Conservation (phyloP, 768 basidiomycete species). For the Naganishia friedmannii region DNA sequence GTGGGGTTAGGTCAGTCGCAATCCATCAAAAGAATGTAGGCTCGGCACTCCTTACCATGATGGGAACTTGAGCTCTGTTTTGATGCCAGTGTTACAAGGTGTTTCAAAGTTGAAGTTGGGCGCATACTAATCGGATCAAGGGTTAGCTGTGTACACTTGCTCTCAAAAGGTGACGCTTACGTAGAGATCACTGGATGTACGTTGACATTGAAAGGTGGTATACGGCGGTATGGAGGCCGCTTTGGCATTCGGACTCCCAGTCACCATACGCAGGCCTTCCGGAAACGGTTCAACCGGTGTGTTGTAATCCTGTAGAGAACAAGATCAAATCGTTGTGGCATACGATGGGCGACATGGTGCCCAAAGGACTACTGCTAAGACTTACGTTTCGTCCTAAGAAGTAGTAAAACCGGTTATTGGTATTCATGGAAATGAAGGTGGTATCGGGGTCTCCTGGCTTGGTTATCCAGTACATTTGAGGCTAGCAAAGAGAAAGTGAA, state of each 20-base stretch:
- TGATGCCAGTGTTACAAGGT: conserved; percentile 40
- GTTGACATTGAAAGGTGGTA: conserved; percentile 12
- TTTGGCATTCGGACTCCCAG: conserved; percentile 34
- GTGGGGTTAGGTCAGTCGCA: background rate
- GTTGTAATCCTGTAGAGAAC: background rate
- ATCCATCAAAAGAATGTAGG: background rate
- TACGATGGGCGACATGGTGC: no score
- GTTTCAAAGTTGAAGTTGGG: conserved; percentile 39
- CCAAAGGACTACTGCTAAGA: no score
- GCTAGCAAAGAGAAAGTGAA: background rate
- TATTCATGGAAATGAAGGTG: conserved; percentile 10
- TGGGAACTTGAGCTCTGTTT: conserved; percentile 34
- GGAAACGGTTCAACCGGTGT: conserved; percentile 36
- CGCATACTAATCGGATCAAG: background rate
- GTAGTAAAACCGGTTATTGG: conserved; percentile 20
- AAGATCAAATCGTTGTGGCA: background rate
- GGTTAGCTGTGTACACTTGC: background rate
- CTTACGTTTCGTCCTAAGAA: conserved; percentile 17
- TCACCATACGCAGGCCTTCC: conserved; percentile 39
- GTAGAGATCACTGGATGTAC: conserved; percentile 6
- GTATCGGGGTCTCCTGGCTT: conserved; percentile 5
- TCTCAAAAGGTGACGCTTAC: background rate
- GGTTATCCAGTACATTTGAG: conserved; percentile 32
- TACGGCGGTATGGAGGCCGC: conserved; percentile 3
- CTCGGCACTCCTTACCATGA: background rate